Base-by-base conservation (phyloP, 352 stramenopile species). In the Pythium phragmiticola region DNA sequence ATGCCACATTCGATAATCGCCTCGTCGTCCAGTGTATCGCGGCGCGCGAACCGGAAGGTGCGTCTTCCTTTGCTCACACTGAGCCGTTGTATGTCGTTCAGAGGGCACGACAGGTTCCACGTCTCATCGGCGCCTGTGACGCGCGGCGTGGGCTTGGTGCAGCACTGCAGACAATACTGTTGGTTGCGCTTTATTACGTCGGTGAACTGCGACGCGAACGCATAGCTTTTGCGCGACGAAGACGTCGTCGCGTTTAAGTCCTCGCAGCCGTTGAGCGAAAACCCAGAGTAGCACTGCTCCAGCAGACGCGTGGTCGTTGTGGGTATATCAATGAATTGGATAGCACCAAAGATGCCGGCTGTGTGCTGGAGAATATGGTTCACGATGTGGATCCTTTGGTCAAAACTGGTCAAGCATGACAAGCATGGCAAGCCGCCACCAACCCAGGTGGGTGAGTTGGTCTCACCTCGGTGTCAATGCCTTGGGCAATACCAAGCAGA, bases 81-180 rank as follows among this genome's bases (percentile, higher is more conserved):
- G n/a, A 89, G 71, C 9, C 78, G 72, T 60, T 92, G 76, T 2
- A 89, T 55, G 16, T 79, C 76, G 17, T 88, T 90, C 7, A 92
- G 58, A 3, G 83, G 81, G 53, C 83, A 92, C 21, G 76, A 76
- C 26, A 92, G 66, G 69, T 92, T 87, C 83, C 83, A 92, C 8
- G 82, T 88, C 59, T 92, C 83, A 42, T 92, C 83, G 9, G 76
- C 81, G 17, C 80, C 75, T 23, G 45, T 65, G 13, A 63, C 3
- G 1, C 39, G 41, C 3, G 79, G 75, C n/a, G 86, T 79, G n/a
- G 83, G 83, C 19, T 83, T 85, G 0, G 81, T 82, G 53, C 83
- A 92, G 65, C 83, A 92, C 59, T 92, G 82, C 11, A 92, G 55
- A 37, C 83, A 92, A 36, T 84, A 92, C 12, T 73, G 74, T 42